These are phyloP conservation scores for Ziziphus jujuba DNA, from an alignment of 306 rosid genomes.

Conservation along the genomic window DNA sequence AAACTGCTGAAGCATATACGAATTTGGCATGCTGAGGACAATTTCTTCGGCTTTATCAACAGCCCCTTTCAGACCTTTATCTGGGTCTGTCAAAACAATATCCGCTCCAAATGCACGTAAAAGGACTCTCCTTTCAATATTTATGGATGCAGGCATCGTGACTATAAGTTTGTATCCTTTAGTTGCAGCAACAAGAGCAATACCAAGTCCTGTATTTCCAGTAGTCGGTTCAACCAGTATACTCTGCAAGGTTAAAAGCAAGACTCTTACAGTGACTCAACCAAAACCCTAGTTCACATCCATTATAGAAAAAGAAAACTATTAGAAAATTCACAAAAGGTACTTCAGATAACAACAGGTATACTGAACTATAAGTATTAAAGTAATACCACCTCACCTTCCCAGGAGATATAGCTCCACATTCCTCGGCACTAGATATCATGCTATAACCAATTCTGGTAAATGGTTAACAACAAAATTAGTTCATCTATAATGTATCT, in stretches of 20 bases:
- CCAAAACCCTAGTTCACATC: conserved; percentile 13
- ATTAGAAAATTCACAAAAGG: conserved; percentile 6
- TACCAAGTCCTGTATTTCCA: conserved; percentile 93
- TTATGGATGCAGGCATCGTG: conserved; percentile 89
- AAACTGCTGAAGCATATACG: conserved; percentile 93
- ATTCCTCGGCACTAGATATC: conserved; percentile 77
- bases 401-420: conserved; percentile 73
- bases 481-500: conserved; percentile 12
- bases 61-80: conserved; percentile 90
- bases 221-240: conserved; percentile 93
- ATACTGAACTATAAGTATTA: background rate
- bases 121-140: conserved; percentile 84
- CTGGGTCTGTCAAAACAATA: conserved; percentile 77
- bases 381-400: conserved; percentile 45
- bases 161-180: conserved; percentile 83
- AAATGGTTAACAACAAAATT: conserved; percentile 15
- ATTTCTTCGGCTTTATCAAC: conserved; percentile 90
- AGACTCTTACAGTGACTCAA: background rate
- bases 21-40: conserved; percentile 56
- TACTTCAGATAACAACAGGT: background rate
- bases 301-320: conserved; percentile 10
- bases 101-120: conserved; percentile 94
- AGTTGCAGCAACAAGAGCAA: conserved; percentile 85
- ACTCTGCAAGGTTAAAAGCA: conserved; percentile 50
- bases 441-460: conserved; percentile 88